These are phyloP conservation scores for Coemansia reversa DNA, from an alignment of 192 early-diverging fungal genomes.

Conservation along the genomic window DNA sequence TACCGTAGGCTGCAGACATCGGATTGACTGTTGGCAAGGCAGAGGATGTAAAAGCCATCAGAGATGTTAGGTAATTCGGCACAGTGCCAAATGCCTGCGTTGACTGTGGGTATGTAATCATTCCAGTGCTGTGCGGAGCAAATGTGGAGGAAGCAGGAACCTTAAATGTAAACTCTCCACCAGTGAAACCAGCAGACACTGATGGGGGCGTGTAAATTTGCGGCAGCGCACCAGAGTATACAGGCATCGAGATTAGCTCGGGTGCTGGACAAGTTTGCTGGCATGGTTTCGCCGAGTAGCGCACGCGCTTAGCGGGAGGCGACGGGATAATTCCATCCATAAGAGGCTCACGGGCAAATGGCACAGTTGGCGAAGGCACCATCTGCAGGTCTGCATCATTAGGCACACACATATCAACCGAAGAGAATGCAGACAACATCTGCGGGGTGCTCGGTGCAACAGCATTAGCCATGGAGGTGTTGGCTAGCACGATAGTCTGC, in stretches of 20 bases:
- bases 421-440: conserved; percentile 4
- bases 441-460: conserved; percentile 13
- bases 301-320: conserved; percentile 49
- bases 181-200: conserved; percentile 28
- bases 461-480: conserved; percentile 9
- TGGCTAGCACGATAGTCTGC: conserved; percentile 39
- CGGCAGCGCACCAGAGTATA: conserved; percentile 15
- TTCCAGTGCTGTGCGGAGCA: background rate
- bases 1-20: background rate
- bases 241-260: conserved; percentile 25
- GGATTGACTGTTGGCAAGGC: background rate
- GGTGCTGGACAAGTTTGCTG: conserved; percentile 6
- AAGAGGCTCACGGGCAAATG: conserved; percentile 26
- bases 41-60: background rate
- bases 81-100: background rate
- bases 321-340: conserved; percentile 25
- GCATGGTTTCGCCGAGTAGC: conserved; percentile 3
- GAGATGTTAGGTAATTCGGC: background rate
- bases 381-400: conserved; percentile 35
- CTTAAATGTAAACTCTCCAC: conserved; percentile 45
- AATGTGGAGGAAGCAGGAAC: conserved; percentile 15
- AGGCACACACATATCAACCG: conserved; percentile 19
- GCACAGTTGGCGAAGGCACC: conserved; percentile 38
- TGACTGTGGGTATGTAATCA: background rate
- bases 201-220: conserved; percentile 42